Percentiles rank a stretch among this genome's conserved stretches.
These are phyloP conservation scores for Heterobasidion annosum DNA, from an alignment of 1,284 basidiomycete genomes.

Conservation along the genomic window DNA sequence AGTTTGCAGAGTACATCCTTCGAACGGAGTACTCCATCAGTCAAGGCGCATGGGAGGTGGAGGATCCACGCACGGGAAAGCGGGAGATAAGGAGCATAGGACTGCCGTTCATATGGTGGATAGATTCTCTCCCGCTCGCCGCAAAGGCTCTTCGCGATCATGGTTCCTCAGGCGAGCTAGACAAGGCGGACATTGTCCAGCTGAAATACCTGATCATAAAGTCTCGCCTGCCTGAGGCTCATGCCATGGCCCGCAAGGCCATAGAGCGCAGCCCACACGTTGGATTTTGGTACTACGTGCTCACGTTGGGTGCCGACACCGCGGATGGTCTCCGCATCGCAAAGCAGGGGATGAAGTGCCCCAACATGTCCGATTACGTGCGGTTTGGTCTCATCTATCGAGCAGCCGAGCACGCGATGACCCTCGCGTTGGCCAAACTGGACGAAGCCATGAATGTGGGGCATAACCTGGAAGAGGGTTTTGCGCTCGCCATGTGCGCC, in stretches of 20 bases:
- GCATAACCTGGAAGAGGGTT: slow-evolving; percentile 43
- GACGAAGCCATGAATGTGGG: slow-evolving; percentile 32
- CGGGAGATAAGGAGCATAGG: slow-evolving; percentile 31
- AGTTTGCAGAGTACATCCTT: slow-evolving; percentile 37
- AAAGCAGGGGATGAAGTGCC: slow-evolving; percentile 50
- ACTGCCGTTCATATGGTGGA: slow-evolving; percentile 49
- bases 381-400: slow-evolving; percentile 45
- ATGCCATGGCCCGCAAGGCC: slow-evolving; percentile 30
- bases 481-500: slow-evolving; percentile 45
- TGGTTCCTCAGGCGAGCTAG: slow-evolving; percentile 27
- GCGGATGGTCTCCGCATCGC: slow-evolving; percentile 26
- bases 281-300: slow-evolving; percentile 50
- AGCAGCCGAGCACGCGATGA: slow-evolving; percentile 47
- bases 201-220: slow-evolving; percentile 46
- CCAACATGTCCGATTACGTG: slow-evolving; percentile 36
- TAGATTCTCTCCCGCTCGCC: slow-evolving; percentile 44
- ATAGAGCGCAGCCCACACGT: slow-evolving; percentile 43
- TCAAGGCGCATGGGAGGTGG: slow-evolving; percentile 40
- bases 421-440: slow-evolving; percentile 39
- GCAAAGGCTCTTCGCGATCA: slow-evolving; percentile 39
- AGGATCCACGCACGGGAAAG: slow-evolving; percentile 32
- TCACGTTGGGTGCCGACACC: slow-evolving; percentile 31
- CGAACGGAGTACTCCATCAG: slow-evolving; percentile 50
- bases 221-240: slow-evolving; percentile 32
- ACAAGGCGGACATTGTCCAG: slow-evolving; percentile 50